phyloP scores from a whole-genome alignment of 106 monocot species.

The Xerophyta viscosa region DNA sequence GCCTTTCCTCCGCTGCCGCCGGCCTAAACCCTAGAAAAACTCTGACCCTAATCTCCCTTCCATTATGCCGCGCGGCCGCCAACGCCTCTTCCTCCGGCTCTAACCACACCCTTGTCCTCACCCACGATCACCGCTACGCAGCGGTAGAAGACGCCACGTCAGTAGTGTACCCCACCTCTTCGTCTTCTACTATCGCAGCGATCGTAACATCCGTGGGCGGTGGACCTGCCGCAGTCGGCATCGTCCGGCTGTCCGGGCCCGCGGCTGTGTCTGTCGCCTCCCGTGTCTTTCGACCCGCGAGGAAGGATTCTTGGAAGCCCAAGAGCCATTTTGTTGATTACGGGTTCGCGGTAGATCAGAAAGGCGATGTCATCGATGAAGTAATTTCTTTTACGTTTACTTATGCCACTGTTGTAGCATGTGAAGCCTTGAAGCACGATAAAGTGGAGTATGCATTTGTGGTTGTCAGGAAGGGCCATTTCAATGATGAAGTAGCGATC shows the following conservation, averaged over 20 bases:
- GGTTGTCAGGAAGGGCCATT: too few species aligned
- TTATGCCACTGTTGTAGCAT: too few species aligned
- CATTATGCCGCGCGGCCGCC: too few species aligned
- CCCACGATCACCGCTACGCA: slow-evolving; percentile 9
- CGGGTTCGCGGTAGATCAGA: slow-evolving; percentile 46
- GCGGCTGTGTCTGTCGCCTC: slow-evolving; percentile 44
- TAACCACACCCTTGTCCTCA: too few species aligned
- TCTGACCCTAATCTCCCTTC: too few species aligned
- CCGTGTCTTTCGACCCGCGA: slow-evolving; percentile 56
- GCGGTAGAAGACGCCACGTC: slow-evolving; percentile 22
- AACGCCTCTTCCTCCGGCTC: too few species aligned
- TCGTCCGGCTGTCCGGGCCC: slow-evolving; percentile 76
- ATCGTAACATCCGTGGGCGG: slow-evolving; percentile 84
- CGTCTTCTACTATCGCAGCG: slow-evolving; percentile 61
- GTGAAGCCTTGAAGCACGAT: not conserved
- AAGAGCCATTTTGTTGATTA: slow-evolving; percentile 85
- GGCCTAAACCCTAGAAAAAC: too few species aligned
- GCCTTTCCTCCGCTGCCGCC: too few species aligned
- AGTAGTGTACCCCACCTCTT: not conserved
- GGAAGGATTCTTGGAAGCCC: slow-evolving; percentile 53
- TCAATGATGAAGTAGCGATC: too few species aligned
- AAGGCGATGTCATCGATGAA: slow-evolving; percentile 78
- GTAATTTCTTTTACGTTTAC: slow-evolving; percentile 18
- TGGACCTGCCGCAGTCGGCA: slow-evolving; percentile 78
- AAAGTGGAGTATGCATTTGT: too few species aligned